phyloP scores from a whole-genome alignment of 768 basidiomycete genomes.

The Lentinula edodes region DNA sequence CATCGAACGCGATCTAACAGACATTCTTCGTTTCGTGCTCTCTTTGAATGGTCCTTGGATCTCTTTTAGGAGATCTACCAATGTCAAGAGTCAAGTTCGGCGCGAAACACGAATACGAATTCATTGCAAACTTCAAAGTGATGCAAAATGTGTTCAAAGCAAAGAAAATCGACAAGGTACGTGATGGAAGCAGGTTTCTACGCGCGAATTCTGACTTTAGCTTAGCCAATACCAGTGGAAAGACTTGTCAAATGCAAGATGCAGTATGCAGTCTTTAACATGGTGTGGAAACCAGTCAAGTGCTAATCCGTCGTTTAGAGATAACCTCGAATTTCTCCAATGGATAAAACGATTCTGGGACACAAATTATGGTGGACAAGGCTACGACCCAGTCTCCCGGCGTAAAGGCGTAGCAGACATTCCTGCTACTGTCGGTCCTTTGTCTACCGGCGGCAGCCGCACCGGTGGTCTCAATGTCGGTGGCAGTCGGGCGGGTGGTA shows the following conservation, averaged over 20 bases:
- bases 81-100: slow-evolving; percentile 94
- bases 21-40: slow-evolving; percentile 12
- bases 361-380: slow-evolving; percentile 78
- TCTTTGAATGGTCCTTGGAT: slow-evolving; percentile 1
- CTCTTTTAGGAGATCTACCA: slow-evolving; percentile 71
- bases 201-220: slow-evolving; percentile 5
- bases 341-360: slow-evolving; percentile 99
- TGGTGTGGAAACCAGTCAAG: background rate
- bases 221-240: slow-evolving; percentile 91
- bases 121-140: slow-evolving; percentile 91
- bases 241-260: slow-evolving; percentile 96
- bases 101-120: slow-evolving; percentile 96
- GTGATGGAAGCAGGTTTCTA: slow-evolving; percentile 11
- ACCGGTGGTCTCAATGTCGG: slow-evolving; percentile 25
- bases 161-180: slow-evolving; percentile 91
- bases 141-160: slow-evolving; percentile 88
- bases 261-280: slow-evolving; percentile 62
- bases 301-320: slow-evolving; percentile 37
- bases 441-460: slow-evolving; percentile 30
- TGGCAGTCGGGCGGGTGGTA: slow-evolving; percentile 51
- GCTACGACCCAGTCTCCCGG: slow-evolving; percentile 80
- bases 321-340: slow-evolving; percentile 97
- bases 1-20: slow-evolving; percentile 13
- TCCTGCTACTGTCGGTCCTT: slow-evolving; percentile 74
- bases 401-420: slow-evolving; percentile 77